Conservation (phyloP, 768 basidiomycete species). For the Lactarius sp. region DNA sequence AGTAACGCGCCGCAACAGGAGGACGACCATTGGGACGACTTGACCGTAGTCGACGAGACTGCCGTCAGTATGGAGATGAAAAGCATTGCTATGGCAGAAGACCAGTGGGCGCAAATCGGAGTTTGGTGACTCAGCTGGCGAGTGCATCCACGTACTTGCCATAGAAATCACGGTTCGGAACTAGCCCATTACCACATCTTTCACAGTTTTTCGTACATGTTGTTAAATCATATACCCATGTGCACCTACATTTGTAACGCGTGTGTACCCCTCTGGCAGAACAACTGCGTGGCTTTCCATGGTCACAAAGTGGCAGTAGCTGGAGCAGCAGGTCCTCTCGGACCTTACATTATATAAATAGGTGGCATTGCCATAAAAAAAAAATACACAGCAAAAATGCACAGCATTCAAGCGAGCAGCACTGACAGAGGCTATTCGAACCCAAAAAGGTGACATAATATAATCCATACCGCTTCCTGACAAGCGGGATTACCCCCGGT, state of each 20-base stretch:
- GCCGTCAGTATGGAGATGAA: constrained; percentile 8
- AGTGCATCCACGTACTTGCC: neutral
- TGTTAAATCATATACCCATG: constrained; percentile 15
- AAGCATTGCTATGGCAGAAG: constrained; percentile 1
- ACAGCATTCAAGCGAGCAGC: too few relatives aligned
- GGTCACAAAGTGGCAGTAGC: neutral
- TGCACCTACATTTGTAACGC: neutral
- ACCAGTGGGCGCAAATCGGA: constrained; percentile 9
- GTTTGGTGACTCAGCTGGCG: constrained; percentile 12
- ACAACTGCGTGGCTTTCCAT: too few relatives aligned
- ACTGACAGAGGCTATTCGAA: too few relatives aligned
- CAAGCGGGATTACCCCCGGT: neutral
- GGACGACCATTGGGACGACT: constrained; percentile 22
- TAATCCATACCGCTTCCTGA: too few relatives aligned
- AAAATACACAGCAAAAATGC: too few relatives aligned
- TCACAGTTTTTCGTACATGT: neutral
- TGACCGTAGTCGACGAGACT: constrained; percentile 22
- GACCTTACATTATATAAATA: too few relatives aligned
- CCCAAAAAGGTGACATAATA: too few relatives aligned
- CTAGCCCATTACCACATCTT: neutral
- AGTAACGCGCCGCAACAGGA: constrained; percentile 7
- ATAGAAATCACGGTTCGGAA: neutral
- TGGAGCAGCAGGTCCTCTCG: too few relatives aligned
- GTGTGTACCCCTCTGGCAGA: neutral
- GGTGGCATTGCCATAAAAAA: too few relatives aligned